These are phyloP conservation scores for Amoebophrya sp. DNA, from an alignment of 169 alveolate genomes.

Conservation along the genomic window DNA sequence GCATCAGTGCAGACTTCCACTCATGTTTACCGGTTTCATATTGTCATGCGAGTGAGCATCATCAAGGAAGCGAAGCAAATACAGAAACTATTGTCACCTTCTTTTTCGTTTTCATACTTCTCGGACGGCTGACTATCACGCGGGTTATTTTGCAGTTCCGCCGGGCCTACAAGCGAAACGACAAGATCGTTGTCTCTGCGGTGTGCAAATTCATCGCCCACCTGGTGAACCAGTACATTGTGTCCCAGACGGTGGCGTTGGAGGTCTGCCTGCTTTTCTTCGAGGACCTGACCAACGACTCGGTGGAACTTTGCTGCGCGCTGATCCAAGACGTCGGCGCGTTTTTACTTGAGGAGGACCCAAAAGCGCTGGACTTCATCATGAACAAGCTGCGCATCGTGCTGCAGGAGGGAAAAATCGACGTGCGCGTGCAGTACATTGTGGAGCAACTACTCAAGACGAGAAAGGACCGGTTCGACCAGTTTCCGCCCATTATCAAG, in stretches of 20 bases:
- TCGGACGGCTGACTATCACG: slow-evolving; percentile 78
- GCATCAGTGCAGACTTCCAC: too few species aligned
- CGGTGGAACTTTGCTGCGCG: slow-evolving; percentile 81
- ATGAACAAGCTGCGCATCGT: background rate
- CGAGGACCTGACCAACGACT: slow-evolving; percentile 91
- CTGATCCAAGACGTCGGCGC: background rate
- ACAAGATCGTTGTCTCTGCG: slow-evolving; percentile 82
- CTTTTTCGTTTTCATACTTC: too few species aligned
- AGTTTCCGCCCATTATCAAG: slow-evolving; percentile 68
- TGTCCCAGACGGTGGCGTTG: slow-evolving; percentile 82
- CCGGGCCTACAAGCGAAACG: slow-evolving; percentile 78
- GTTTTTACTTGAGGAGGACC: background rate
- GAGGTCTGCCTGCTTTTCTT: slow-evolving; percentile 78
- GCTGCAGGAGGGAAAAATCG: background rate
- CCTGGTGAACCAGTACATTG: slow-evolving; percentile 67
- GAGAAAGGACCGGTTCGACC: slow-evolving; percentile 71
- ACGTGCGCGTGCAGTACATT: background rate
- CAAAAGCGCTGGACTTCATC: background rate
- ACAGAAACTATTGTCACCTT: too few species aligned
- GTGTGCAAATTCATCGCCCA: slow-evolving; percentile 93
- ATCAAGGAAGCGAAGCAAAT: too few species aligned
- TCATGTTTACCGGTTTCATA: too few species aligned
- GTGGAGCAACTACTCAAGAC: slow-evolving; percentile 38
- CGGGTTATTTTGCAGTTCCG: slow-evolving; percentile 79
- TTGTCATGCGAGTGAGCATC: too few species aligned